Conservation (phyloP, 345 rosid species). For the Isatis tinctoria region DNA sequence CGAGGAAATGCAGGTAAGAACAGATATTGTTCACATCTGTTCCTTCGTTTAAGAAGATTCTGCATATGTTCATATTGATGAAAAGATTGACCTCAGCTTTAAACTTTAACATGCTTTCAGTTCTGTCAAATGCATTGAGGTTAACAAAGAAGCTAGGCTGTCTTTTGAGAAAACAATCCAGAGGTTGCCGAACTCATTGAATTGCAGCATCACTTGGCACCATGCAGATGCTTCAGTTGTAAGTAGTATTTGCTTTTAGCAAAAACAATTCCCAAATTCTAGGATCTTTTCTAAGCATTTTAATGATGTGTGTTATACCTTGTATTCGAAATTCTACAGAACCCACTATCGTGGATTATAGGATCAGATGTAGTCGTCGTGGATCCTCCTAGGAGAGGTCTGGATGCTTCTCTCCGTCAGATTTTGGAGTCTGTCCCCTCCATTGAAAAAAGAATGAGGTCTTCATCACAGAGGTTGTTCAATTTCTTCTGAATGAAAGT, state of each 20-base stretch:
- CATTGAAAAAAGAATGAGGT: constrained; percentile 42
- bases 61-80: constrained; percentile 4
- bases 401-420: constrained; percentile 67
- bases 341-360: constrained; percentile 83
- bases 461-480: constrained; percentile 49
- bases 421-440: constrained; percentile 52
- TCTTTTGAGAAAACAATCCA: constrained; percentile 85
- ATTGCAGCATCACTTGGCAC: constrained; percentile 87
- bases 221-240: constrained; percentile 82
- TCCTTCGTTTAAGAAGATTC: background rate
- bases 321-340: constrained; percentile 40
- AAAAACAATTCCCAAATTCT: background rate
- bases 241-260: constrained; percentile 29
- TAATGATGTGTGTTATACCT: background rate
- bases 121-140: constrained; percentile 86
- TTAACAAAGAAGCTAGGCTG: constrained; percentile 80
- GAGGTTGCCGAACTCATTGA: constrained; percentile 65
- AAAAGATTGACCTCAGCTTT: constrained; percentile 16
- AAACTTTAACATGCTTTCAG: constrained; percentile 39
- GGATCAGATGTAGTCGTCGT: constrained; percentile 86
- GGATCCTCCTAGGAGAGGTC: constrained; percentile 97
- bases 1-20: constrained; percentile 83
- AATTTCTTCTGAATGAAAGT: background rate
- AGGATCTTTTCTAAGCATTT: background rate
- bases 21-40: background rate